Evolutionary conservation across 2,329 filamentous ascomycete genomes (phyloP).

Genomic region (Ceratocystis smalleyi): DNA sequence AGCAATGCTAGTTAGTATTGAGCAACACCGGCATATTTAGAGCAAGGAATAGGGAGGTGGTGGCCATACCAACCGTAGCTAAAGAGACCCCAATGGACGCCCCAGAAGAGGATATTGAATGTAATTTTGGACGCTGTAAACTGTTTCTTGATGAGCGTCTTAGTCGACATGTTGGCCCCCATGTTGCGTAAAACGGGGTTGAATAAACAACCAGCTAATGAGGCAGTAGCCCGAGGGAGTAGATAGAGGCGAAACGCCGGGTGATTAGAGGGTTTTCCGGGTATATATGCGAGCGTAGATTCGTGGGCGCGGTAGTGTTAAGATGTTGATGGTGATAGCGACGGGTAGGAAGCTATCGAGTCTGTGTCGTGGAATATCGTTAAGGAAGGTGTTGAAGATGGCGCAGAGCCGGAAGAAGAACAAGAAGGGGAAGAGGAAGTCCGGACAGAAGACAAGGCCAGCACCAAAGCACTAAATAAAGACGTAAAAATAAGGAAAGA

Average conservation of each 20-base stretch:
- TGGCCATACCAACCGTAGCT: conserved; percentile 62
- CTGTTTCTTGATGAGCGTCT: conserved; percentile 42
- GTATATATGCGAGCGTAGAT: not conserved
- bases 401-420: conserved; percentile 27
- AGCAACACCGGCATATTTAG: too few relatives aligned
- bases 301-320: too few relatives aligned
- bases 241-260: not conserved
- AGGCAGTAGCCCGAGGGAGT: conserved; percentile 11
- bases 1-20: not conserved
- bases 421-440: conserved; percentile 36
- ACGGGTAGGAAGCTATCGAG: too few relatives aligned
- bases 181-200: conserved; percentile 22
- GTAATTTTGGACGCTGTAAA: conserved; percentile 54
- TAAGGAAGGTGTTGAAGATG: too few relatives aligned
- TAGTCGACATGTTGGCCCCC: conserved; percentile 29
- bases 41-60: too few relatives aligned
- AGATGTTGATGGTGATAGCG: too few relatives aligned
- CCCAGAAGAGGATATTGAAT: conserved; percentile 73
- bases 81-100: conserved; percentile 61
- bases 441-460: too few relatives aligned
- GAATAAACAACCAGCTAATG: not conserved
- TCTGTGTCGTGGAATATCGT: too few relatives aligned
- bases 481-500: conserved; percentile 11
- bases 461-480: not conserved
- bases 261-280: conserved; percentile 16